Conservation (phyloP, 2,329 filamentous ascomycete species). For the Venturia pyrina region DNA sequence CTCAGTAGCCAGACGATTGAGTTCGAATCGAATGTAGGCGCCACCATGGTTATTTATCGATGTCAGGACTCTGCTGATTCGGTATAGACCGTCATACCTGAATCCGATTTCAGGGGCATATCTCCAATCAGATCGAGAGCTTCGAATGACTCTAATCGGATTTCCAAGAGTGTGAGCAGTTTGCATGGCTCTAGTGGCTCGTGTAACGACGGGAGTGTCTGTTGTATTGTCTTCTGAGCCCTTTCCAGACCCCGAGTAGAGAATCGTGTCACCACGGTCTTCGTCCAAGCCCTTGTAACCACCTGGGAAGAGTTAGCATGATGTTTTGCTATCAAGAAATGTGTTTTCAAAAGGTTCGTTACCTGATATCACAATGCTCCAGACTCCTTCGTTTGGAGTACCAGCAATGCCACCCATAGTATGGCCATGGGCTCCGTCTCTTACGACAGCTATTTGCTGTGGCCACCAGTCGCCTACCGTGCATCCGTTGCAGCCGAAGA, state of each 20-base stretch:
- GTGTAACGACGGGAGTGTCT: not conserved
- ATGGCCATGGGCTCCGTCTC: constrained; percentile 1
- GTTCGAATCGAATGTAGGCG: not conserved
- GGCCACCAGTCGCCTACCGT: constrained; percentile 10
- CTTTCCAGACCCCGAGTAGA: not conserved
- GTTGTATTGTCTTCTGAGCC: not conserved
- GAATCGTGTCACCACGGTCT: not conserved
- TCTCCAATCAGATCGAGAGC: not conserved
- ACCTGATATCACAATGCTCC: constrained; percentile 1
- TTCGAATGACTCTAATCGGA: not conserved
- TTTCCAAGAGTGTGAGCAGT: not conserved
- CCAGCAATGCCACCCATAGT: not conserved
- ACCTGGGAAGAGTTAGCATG: not conserved
- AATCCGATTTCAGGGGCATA: not conserved
- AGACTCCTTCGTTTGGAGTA: not conserved
- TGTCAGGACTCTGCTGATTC: not conserved
- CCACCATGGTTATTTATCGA: not conserved
- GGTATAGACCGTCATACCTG: constrained; percentile 4
- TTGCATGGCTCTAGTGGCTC: not conserved
- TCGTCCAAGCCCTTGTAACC: constrained; percentile 1
- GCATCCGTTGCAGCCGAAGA: not conserved
- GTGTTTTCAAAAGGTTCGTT: not conserved
- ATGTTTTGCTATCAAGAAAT: too few relatives aligned
- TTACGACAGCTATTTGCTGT: not conserved
- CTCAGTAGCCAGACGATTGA: not conserved